These are phyloP conservation scores for Blastobotrys elegans DNA, from an alignment of 1,139 yeast species.

Conservation along the genomic window DNA sequence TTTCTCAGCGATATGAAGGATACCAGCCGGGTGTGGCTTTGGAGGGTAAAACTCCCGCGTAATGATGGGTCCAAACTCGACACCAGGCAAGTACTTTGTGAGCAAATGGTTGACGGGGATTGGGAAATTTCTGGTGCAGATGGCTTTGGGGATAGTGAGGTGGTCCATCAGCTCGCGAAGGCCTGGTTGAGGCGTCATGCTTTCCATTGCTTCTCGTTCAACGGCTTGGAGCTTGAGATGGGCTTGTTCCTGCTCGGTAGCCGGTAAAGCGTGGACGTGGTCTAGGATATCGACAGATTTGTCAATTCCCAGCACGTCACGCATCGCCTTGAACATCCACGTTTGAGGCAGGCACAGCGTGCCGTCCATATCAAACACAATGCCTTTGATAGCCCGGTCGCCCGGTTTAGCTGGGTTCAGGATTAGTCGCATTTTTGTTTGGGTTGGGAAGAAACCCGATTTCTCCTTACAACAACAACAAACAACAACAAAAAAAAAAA, in stretches of 20 bases:
- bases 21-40: conserved; percentile 59
- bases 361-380: conserved; percentile 69
- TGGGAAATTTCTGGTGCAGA: conserved; percentile 56
- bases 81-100: conserved; percentile 39
- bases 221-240: conserved; percentile 44
- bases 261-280: conserved; percentile 42
- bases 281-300: conserved; percentile 47
- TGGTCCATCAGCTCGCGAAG: conserved; percentile 30
- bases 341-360: conserved; percentile 61
- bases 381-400: conserved; percentile 42
- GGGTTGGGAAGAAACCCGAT: neutral
- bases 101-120: conserved; percentile 49
- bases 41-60: conserved; percentile 62
- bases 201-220: conserved; percentile 53
- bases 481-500: neutral
- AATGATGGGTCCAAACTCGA: conserved; percentile 46
- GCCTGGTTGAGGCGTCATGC: conserved; percentile 52
- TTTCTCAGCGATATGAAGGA: conserved; percentile 45
- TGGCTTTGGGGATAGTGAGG: conserved; percentile 41
- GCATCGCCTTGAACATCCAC: conserved; percentile 62
- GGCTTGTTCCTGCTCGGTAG: conserved; percentile 41
- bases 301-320: conserved; percentile 50
- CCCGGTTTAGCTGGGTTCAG: conserved; percentile 30
- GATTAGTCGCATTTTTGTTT: conserved; percentile 26
- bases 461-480: neutral